Base-by-base conservation (phyloP, 1,284 basidiomycete genomes). In the Fomitopsis betulina region DNA sequence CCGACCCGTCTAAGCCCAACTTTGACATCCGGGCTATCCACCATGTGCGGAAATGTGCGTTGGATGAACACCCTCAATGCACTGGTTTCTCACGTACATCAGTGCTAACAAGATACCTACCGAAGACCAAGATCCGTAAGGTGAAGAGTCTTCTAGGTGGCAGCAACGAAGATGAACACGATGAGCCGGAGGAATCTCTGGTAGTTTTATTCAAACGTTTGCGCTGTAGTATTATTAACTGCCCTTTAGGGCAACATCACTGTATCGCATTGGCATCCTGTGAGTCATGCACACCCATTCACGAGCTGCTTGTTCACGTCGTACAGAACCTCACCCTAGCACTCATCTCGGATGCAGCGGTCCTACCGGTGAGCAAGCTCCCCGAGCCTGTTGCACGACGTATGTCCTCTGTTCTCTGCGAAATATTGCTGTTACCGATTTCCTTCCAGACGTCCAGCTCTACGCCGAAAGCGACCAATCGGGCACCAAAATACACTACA, bases 21-120 rank as follows among this genome's bases (percentile, higher is more conserved):
- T 92, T 83, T 67, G 76, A 82, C 53, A 75, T 79, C 1, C 72
- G 75, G 8, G 78, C 85, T 35, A 80, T 95, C n/a, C 86, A 89
- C 58, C 84, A 91, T 65, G 76, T 88, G 60, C 80, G 92, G 58
- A 96, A 96, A 76, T 77, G 93, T 94, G 68, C 58, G 89, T 77
- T 35, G 38, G 5, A 3, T 35, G 9, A 15, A 4, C 27, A n/a
- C n/a, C n/a, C 17, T 21, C n/a, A 19, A 21, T 25, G 9, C 38
- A 50, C 55, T n/a, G 51, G 33, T 60, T 25, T 61, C 51, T 58
- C 37, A 51, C 54, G 53, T 52, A 38, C 50, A 49, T 5, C 66
- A 96, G 94, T 91, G 42, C 76, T 99, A 60, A 96, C 94, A 2
- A 86, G 91, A 12, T 94, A 94, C 72, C 68, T 91, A 53, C 83